Evolutionary conservation across 805 yeast genomes (phyloP).

Genomic region (Komagataella mondaviorum): DNA sequence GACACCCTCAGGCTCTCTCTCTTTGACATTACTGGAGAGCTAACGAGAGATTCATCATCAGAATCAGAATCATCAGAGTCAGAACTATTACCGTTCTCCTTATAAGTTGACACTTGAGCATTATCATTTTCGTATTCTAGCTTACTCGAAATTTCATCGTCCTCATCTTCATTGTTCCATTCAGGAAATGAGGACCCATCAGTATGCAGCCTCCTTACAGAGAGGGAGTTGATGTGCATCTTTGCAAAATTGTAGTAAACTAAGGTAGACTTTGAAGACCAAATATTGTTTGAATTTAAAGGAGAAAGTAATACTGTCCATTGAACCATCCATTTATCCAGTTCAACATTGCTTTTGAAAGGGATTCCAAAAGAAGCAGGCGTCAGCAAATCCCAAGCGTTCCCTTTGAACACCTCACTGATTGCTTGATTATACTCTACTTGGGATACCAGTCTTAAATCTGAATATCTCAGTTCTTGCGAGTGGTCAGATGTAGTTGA

Average conservation of each 20-base stretch:
- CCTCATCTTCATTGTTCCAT: conserved; percentile 11
- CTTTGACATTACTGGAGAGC: background rate
- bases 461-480: conserved; percentile 16
- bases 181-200: conserved; percentile 14
- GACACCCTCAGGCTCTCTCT: conserved; percentile 14
- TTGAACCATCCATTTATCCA: conserved; percentile 71
- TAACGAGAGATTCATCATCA: conserved; percentile 3
- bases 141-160: conserved; percentile 15
- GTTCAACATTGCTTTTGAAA: conserved; percentile 48
- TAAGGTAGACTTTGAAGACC: conserved; percentile 61
- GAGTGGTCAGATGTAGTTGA: background rate
- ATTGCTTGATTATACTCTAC: conserved; percentile 57
- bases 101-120: conserved; percentile 6
- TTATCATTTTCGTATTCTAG: conserved; percentile 5
- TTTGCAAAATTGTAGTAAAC: conserved; percentile 65
- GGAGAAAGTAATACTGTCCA: conserved; percentile 64
- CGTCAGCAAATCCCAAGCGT: conserved; percentile 46
- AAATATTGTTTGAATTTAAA: conserved; percentile 27
- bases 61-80: conserved; percentile 6
- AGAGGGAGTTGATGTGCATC: conserved; percentile 50
- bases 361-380: conserved; percentile 58
- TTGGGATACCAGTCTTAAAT: conserved; percentile 51
- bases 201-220: conserved; percentile 29
- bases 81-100: conserved; percentile 8
- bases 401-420: conserved; percentile 38